phyloP scores from a whole-genome alignment of 805 yeast genomes.

The Barnettozyma vustinii region DNA sequence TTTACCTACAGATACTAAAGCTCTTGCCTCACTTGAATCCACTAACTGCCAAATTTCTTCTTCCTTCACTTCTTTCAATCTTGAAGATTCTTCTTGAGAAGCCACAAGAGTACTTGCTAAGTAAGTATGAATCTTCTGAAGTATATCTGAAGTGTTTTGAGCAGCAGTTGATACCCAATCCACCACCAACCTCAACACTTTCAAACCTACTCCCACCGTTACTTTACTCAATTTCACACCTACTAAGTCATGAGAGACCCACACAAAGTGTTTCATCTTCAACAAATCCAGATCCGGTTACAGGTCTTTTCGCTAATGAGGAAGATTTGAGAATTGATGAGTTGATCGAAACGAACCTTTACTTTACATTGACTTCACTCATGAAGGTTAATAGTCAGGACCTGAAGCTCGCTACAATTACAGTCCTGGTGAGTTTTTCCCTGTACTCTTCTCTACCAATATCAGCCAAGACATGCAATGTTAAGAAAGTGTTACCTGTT shows the following conservation, averaged over 20 bases:
- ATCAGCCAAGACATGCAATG: slow-evolving; percentile 10
- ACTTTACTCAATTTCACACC: slow-evolving; percentile 18
- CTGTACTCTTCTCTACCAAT: slow-evolving; percentile 13
- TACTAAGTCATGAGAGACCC: slow-evolving; percentile 13
- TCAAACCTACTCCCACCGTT: slow-evolving; percentile 18
- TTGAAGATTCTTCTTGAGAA: slow-evolving; percentile 6
- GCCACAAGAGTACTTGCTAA: slow-evolving; percentile 5
- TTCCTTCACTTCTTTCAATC: slow-evolving; percentile 10
- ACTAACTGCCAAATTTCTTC: slow-evolving; percentile 8
- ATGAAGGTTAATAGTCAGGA: slow-evolving; percentile 20
- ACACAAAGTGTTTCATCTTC: slow-evolving; percentile 3
- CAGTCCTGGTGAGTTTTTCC: slow-evolving; percentile 18
- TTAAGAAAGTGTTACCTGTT: slow-evolving; percentile 20
- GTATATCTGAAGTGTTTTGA: slow-evolving; percentile 15
- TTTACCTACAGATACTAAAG: slow-evolving; percentile 12
- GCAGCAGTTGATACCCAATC: slow-evolving; percentile 13
- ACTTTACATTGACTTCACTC: slow-evolving; percentile 19
- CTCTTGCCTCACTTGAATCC: slow-evolving; percentile 22
- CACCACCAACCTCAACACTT: slow-evolving; percentile 14
- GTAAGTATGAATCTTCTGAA: slow-evolving; percentile 2
- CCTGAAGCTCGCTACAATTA: slow-evolving; percentile 18
- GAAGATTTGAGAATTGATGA: slow-evolving; percentile 14
- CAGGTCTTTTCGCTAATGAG: slow-evolving; percentile 2
- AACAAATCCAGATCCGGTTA: neutral
- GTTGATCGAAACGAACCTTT: slow-evolving; percentile 12